These are phyloP conservation scores for Selenicereus undatus DNA, from an alignment of 148 eudicot genomes.

Conservation along the genomic window DNA sequence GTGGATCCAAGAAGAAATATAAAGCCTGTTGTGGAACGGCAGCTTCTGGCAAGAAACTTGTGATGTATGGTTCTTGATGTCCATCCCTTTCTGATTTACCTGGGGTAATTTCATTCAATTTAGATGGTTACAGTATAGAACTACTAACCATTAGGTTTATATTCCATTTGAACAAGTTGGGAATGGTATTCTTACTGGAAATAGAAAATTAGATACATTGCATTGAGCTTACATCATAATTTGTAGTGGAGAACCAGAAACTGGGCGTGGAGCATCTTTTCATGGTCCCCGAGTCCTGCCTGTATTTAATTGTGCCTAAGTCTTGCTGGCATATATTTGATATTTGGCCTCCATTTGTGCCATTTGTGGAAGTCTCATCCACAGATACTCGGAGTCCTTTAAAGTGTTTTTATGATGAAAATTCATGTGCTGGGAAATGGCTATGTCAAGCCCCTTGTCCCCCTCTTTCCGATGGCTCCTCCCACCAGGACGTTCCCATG, in stretches of 20 bases:
- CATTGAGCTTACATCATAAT: not conserved
- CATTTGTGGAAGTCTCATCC: not conserved
- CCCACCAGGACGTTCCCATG: too few species aligned
- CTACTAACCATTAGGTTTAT: not conserved
- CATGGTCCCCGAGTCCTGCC: not conserved
- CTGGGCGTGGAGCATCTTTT: too few species aligned
- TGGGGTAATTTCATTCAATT: not conserved
- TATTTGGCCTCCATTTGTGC: not conserved
- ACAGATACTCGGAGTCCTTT: not conserved
- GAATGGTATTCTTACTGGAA: not conserved
- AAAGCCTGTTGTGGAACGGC: constrained; percentile 90
- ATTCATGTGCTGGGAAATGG: too few species aligned
- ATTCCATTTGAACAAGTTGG: not conserved
- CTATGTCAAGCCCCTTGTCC: too few species aligned
- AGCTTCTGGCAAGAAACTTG: constrained; percentile 49
- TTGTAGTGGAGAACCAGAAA: too few species aligned
- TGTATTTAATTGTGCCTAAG: not conserved
- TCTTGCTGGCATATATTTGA: not conserved
- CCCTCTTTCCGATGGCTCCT: too few species aligned
- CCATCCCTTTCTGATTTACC: not conserved
- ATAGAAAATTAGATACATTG: not conserved
- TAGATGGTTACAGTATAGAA: not conserved
- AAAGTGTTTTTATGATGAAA: too few species aligned
- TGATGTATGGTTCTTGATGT: constrained; percentile 39
- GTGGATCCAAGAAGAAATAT: constrained; percentile 92